Evolutionary conservation across 1,284 basidiomycete species (phyloP).

Genomic region (Naganishia cerealis): DNA sequence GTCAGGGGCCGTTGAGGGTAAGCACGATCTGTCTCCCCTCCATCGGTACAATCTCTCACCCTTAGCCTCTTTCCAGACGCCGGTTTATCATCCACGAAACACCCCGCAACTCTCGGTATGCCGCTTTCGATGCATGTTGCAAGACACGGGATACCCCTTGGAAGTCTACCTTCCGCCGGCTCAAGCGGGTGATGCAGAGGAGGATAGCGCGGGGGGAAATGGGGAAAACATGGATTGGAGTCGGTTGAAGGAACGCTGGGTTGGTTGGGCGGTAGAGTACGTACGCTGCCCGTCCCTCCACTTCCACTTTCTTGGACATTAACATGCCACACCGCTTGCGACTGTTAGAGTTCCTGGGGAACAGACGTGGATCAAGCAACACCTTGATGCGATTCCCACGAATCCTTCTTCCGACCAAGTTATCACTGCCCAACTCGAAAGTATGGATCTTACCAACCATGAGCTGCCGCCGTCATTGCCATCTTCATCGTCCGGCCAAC

Average conservation of each 20-base stretch:
- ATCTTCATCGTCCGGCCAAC: background rate
- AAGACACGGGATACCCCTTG: slow-evolving; percentile 53
- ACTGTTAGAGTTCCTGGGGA: slow-evolving; percentile 46
- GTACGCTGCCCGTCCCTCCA: slow-evolving; percentile 28
- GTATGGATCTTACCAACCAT: background rate
- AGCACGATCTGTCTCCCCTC: background rate
- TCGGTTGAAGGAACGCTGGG: slow-evolving; percentile 50
- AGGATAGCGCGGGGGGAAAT: slow-evolving; percentile 31
- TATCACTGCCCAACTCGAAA: background rate
- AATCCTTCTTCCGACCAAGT: background rate
- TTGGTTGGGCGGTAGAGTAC: slow-evolving; percentile 54
- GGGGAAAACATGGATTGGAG: slow-evolving; percentile 38
- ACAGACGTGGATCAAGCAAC: slow-evolving; percentile 40
- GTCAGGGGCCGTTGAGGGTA: background rate
- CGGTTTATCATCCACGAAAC: slow-evolving; percentile 33
- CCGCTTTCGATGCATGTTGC: slow-evolving; percentile 50
- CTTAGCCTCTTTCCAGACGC: slow-evolving; percentile 37
- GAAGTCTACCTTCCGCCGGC: slow-evolving; percentile 50
- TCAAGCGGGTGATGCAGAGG: background rate
- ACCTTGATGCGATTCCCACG: background rate
- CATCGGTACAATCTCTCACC: background rate
- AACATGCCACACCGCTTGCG: background rate
- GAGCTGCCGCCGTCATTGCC: background rate
- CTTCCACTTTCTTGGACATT: background rate
- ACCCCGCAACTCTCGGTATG: slow-evolving; percentile 44